phyloP scores from a whole-genome alignment of 2,329 filamentous ascomycete genomes.

The Pseudogymnoascus sp. region DNA sequence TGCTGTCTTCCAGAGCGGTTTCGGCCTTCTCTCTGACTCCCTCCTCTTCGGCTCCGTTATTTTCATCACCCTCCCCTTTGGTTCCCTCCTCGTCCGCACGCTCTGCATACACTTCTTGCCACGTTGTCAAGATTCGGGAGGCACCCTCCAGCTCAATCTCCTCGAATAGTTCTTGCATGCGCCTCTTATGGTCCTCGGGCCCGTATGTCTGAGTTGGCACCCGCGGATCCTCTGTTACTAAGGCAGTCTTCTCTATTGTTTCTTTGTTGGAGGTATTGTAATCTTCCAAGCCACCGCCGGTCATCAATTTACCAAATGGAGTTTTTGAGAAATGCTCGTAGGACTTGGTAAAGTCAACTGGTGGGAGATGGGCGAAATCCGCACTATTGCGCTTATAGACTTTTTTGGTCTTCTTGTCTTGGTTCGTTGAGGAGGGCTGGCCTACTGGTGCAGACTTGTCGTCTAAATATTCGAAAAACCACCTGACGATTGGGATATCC shows the following conservation, averaged over 20 bases:
- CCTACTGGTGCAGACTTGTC: background rate
- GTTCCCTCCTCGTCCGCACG: background rate
- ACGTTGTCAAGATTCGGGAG: background rate
- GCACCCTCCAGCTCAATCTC: background rate
- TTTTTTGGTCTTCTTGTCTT: background rate
- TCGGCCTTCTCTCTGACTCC: background rate
- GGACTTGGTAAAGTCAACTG: background rate
- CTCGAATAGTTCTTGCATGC: background rate
- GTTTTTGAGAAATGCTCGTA: background rate
- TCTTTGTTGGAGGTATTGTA: background rate
- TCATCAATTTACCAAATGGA: background rate
- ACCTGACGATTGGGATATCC: background rate
- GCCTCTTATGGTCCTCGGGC: background rate
- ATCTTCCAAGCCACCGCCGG: background rate
- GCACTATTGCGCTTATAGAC: background rate
- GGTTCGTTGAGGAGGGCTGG: background rate
- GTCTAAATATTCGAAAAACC: background rate
- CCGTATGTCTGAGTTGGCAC: background rate
- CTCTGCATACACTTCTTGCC: background rate
- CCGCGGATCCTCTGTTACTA: background rate
- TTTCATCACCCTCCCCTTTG: background rate
- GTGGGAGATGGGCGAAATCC: background rate
- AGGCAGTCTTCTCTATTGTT: background rate
- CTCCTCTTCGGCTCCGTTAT: too few relatives aligned
- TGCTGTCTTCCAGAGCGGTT: background rate